These are phyloP conservation scores for Diatrype stigma DNA, from an alignment of 2,329 filamentous ascomycete species.

Conservation along the genomic window DNA sequence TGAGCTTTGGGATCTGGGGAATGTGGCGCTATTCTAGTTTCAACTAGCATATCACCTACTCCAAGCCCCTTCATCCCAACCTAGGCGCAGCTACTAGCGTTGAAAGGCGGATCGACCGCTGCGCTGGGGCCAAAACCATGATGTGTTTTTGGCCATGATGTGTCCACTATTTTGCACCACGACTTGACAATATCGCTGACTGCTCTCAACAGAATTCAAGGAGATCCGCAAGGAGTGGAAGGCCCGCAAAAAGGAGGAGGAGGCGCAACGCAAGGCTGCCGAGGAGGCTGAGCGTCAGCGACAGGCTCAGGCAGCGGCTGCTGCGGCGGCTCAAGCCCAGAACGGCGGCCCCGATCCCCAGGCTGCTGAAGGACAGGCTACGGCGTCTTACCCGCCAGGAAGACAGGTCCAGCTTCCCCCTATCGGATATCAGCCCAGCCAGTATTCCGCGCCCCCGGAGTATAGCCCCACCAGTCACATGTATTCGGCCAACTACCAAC, in stretches of 20 bases:
- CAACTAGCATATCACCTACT: not conserved
- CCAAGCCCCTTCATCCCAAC: not conserved
- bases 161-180: not conserved
- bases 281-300: conserved; percentile 76
- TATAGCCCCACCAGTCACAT: conserved; percentile 48
- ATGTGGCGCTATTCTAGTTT: not conserved
- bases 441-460: conserved; percentile 63
- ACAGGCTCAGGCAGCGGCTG: conserved; percentile 35
- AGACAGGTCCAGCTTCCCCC: conserved; percentile 65
- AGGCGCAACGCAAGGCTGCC: conserved; percentile 80
- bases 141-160: not conserved
- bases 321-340: conserved; percentile 51
- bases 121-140: no score
- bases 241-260: conserved; percentile 98
- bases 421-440: conserved; percentile 66
- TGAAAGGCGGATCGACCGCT: not conserved
- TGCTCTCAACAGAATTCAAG: conserved; percentile 76
- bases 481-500: conserved; percentile 50
- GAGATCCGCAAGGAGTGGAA: conserved; percentile 99
- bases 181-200: conserved; percentile 26
- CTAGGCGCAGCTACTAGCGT: not conserved
- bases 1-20: not conserved
- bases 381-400: conserved; percentile 53
- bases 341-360: conserved; percentile 47
- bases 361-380: conserved; percentile 46